Base-by-base conservation (phyloP, 495 filamentous ascomycete species). In the Trichoderma virens region DNA sequence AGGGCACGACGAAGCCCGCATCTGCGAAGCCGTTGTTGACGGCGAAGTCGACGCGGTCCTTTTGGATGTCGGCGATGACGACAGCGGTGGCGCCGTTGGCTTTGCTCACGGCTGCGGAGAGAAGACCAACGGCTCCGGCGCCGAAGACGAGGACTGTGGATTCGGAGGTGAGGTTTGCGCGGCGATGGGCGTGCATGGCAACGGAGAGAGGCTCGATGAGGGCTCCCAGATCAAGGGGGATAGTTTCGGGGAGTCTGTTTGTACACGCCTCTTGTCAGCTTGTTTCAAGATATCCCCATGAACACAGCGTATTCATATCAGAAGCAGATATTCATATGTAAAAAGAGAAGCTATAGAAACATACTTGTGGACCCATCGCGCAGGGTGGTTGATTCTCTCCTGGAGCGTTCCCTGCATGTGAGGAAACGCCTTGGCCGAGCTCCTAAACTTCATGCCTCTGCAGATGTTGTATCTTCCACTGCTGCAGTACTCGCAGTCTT, bases 401-500 rank as follows among this genome's bases (percentile, higher is more conserved):
- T 93, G 91, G 59, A 96, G 78, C 14, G 91, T 95, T 18, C 91
- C 91, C 76, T 95, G 90, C 25, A 85, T 81, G 68, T 95, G 91
- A 3, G 90, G 89, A 73, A 86, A 88, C 32, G 79, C 74, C 76
- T 92, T 93, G 18, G 91, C 91, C 59, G 86, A 90, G 70, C 85
- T 88, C 59, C 90, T 80, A 75, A 96, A 96, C 60, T 78, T 79
- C 84, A 96, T 88, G 11, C 76, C 73, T n/a, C 80, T 79, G 80
- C 91, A 96, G 76, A 96, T 90, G 74, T 95, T 96, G 73, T 95
- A 94, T 61, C 90, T 80, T 30, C 88, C 88, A 54, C 79, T 78
- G 23, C 68, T 67, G 72, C 91, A 95, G 27, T 87, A 75, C 8
- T 80, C 77, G 72, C 91, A 95, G 54, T 78, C 68, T 30, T 81